Conservation (phyloP, 2,329 filamentous ascomycete genomes). For the Zymoseptoria pseudotritici region DNA sequence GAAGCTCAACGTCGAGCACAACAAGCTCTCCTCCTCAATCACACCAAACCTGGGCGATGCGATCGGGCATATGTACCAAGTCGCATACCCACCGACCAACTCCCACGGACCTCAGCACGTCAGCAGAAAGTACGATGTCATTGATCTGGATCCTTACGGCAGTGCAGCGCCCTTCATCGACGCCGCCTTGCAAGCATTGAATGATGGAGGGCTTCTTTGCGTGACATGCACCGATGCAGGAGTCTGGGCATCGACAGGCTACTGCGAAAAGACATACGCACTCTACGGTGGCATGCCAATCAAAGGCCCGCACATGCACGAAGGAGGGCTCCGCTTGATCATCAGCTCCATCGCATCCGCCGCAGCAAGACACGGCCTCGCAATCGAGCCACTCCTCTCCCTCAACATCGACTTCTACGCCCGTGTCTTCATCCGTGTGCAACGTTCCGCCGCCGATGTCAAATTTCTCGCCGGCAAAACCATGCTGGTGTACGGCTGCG, state of each 20-base stretch:
- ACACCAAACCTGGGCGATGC: constrained; percentile 73
- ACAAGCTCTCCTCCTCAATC: constrained; percentile 64
- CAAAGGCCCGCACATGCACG: constrained; percentile 80
- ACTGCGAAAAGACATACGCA: constrained; percentile 86
- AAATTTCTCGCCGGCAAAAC: constrained; percentile 87
- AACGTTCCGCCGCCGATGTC: constrained; percentile 72
- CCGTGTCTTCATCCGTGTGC: constrained; percentile 77
- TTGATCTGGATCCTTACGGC: constrained; percentile 94
- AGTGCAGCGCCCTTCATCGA: constrained; percentile 90
- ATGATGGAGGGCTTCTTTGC: constrained; percentile 83
- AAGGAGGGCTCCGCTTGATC: constrained; percentile 80
- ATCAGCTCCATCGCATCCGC: constrained; percentile 72
- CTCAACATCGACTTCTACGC: constrained; percentile 95
- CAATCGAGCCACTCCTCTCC: constrained; percentile 84
- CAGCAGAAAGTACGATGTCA: constrained; percentile 68
- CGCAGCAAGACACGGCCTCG: constrained; percentile 75
- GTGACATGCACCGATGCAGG: constrained; percentile 95
- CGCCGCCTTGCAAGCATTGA: constrained; percentile 75
- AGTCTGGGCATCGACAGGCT: constrained; percentile 89
- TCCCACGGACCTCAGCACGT: constrained; percentile 32
- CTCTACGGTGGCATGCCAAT: constrained; percentile 87
- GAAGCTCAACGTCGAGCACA: constrained; percentile 75
- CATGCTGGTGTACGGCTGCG: constrained; percentile 89
- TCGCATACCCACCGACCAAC: constrained; percentile 26
- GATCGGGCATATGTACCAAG: constrained; percentile 79